Percentiles rank a stretch among this genome's conserved stretches.
Conservation (phyloP, 2,329 filamentous ascomycete species). For the Lasiodiplodia sp. region DNA sequence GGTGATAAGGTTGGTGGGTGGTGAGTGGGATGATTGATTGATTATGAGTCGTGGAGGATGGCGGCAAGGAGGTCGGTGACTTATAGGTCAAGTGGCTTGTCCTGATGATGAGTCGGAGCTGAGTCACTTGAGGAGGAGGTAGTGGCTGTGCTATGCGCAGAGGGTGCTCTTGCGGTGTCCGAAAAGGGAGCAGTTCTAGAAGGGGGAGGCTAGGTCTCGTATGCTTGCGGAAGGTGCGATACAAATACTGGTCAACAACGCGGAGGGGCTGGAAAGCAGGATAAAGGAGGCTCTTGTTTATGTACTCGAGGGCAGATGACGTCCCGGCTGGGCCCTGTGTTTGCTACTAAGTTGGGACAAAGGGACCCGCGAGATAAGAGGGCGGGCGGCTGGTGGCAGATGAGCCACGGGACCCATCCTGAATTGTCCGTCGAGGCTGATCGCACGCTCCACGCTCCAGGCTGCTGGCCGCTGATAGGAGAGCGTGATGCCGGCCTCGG, state of each 20-base stretch:
- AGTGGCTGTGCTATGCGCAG: slow-evolving; percentile 29
- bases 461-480: slow-evolving; percentile 27
- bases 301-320: slow-evolving; percentile 26
- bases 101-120: slow-evolving; percentile 30
- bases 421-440: slow-evolving; percentile 3
- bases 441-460: slow-evolving; percentile 19
- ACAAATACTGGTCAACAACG: neutral
- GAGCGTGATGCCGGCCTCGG: slow-evolving; percentile 18
- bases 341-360: slow-evolving; percentile 27
- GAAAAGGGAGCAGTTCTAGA: slow-evolving; percentile 23
- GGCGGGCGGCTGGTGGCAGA: slow-evolving; percentile 23
- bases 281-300: slow-evolving; percentile 30
- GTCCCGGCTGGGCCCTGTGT: slow-evolving; percentile 8
- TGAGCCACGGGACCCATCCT: slow-evolving; percentile 29
- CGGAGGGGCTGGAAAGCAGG: neutral
- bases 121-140: slow-evolving; percentile 28
- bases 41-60: slow-evolving; percentile 23
- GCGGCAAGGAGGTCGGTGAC: slow-evolving; percentile 13
- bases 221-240: slow-evolving; percentile 18
- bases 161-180: slow-evolving; percentile 27
- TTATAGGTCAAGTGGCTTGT: slow-evolving; percentile 29
- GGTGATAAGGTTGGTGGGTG: slow-evolving; percentile 30
- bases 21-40: slow-evolving; percentile 20
- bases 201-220: slow-evolving; percentile 4
- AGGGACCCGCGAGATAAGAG: slow-evolving; percentile 28